Evolutionary conservation across 768 basidiomycete species (phyloP), one percentile per base, ranked within the genome.

Genomic region (Pisolithus sp.): DNA sequence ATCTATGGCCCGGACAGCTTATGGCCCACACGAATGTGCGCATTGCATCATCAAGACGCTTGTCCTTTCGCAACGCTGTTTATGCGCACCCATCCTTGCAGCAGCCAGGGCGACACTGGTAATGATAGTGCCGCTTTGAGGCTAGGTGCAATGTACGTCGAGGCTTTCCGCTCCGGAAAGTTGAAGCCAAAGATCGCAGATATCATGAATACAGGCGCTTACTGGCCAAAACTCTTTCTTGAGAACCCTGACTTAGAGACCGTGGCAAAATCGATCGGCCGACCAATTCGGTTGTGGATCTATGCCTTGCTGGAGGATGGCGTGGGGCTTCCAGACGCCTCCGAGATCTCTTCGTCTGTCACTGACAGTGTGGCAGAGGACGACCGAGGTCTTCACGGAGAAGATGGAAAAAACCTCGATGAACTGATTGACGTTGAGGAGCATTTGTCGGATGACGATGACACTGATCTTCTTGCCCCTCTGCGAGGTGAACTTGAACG

Each of bases 231-330:
- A 31, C 62, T 83, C n/a, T 89, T 88, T 63, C 75, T 92, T 18
- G 89, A 92, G 54, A 78, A 82, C 57, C 89, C 89, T 0, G 89
- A 92, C 64, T 47, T 76, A 28, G 86, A 89, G 62, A 80, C 80
- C 0, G 83, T 85, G 10, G 71, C 78, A 18, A 69, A 79, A 51
- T 82, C 77, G 49, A 76, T 90, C 12, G 82, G 82, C 5, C 68
- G 81, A 28, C 78, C 80, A 1, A 74, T 90, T 45, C 76, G 85
- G 15, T 62, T 70, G 47, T 88, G 84, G 83, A 69, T 76, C 28
- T 86, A 87, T 61, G 75, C 86, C 0, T 71, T 90, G 23, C 60
- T 91, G 39, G 81, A 87, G 47, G 79, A 84, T 57, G 79, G 77
- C 17, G 71, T 87, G 42, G 88, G 86, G 40, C 68, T 90, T 21